These are phyloP conservation scores for Aotearoamyces nothofagi DNA, from an alignment of 2,329 filamentous ascomycete species.

Conservation along the genomic window DNA sequence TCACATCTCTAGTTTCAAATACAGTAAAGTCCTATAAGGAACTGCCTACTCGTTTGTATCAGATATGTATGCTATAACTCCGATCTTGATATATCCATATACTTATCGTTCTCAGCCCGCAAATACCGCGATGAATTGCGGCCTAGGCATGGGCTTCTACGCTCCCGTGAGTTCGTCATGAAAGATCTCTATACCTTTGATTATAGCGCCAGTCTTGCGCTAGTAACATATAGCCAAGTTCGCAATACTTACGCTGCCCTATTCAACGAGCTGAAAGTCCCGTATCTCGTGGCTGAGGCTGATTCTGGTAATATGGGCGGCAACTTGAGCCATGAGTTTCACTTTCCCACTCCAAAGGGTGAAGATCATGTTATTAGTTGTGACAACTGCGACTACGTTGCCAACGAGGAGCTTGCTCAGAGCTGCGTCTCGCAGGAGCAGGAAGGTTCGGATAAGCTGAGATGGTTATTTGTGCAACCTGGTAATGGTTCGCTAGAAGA, in stretches of 20 bases:
- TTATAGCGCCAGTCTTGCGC: slow-evolving; percentile 44
- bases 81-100: background rate
- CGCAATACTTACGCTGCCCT: slow-evolving; percentile 58
- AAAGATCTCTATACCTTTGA: slow-evolving; percentile 98
- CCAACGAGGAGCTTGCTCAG: slow-evolving; percentile 74
- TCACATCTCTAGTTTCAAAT: slow-evolving; percentile 64
- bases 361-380: slow-evolving; percentile 80
- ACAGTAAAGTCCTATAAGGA: slow-evolving; percentile 71
- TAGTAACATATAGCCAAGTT: slow-evolving; percentile 68
- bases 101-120: slow-evolving; percentile 36
- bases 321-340: slow-evolving; percentile 86
- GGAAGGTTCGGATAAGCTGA: too few species aligned
- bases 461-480: too few species aligned
- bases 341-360: slow-evolving; percentile 63
- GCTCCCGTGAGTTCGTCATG: slow-evolving; percentile 89
- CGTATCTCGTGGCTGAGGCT: slow-evolving; percentile 72
- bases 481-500: too few species aligned
- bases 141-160: slow-evolving; percentile 74
- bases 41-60: slow-evolving; percentile 75
- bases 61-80: slow-evolving; percentile 48
- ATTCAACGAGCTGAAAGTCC: slow-evolving; percentile 70
- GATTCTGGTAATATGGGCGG: slow-evolving; percentile 97
- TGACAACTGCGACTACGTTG: slow-evolving; percentile 54
- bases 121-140: slow-evolving; percentile 92
- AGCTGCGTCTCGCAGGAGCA: slow-evolving; percentile 6